A percentile compares a stretch with the other conserved stretches of the same genome.
Conservation (phyloP, 192 early-diverging fungal species). For the Backusella westeae region DNA sequence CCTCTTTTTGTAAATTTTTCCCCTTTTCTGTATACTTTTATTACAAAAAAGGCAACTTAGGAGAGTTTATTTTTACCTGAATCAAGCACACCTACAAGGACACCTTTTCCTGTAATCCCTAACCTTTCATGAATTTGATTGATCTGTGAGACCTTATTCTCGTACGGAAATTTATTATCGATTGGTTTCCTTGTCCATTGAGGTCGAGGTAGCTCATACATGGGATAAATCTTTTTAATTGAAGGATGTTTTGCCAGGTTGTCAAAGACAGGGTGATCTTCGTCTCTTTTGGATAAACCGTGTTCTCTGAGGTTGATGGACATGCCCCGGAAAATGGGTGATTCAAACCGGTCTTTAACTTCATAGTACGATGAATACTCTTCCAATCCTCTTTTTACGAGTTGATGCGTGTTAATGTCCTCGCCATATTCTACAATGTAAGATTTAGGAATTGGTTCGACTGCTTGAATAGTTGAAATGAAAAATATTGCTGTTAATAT, state of each 20-base stretch:
- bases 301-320: neutral
- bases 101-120: conserved; percentile 54
- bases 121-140: conserved; percentile 44
- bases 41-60: neutral
- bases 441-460: conserved; percentile 4
- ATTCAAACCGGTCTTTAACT: conserved; percentile 13
- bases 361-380: neutral
- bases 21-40: neutral
- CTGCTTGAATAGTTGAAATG: neutral
- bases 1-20: neutral
- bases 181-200: neutral
- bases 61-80: conserved; percentile 37
- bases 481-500: neutral
- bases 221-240: conserved; percentile 27
- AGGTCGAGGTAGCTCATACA: conserved; percentile 19
- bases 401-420: neutral
- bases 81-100: conserved; percentile 66
- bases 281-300: neutral
- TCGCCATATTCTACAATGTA: conserved; percentile 24
- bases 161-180: conserved; percentile 15
- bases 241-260: neutral
- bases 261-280: neutral
- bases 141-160: conserved; percentile 46
- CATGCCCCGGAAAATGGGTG: conserved; percentile 10
- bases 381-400: neutral